phyloP scores from a whole-genome alignment of 2,329 filamentous ascomycete species.

The Stenocarpella maydis region DNA sequence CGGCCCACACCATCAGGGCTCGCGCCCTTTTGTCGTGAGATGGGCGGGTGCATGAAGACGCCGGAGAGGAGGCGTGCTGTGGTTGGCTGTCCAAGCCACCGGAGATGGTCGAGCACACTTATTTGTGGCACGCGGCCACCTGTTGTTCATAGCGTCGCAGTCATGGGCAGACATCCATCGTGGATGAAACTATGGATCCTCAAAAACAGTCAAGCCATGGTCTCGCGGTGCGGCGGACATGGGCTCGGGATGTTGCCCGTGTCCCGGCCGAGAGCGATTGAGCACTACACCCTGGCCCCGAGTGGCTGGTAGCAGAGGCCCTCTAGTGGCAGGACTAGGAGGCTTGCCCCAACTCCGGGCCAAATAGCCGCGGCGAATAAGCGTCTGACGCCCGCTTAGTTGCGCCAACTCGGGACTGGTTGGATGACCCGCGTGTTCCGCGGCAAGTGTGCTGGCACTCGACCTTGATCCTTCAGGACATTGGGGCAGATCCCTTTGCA shows the following conservation, averaged over 20 bases:
- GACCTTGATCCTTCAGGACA: constrained; percentile 13
- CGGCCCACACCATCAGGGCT: neutral
- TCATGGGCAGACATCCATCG: neutral
- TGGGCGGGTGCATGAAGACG: neutral
- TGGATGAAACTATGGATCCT: neutral
- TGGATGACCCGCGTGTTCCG: neutral
- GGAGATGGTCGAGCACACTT: neutral
- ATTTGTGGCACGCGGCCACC: neutral
- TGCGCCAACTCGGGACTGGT: constrained; percentile 15
- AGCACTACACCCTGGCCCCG: neutral
- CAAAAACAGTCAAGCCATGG: neutral
- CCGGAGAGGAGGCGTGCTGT: neutral
- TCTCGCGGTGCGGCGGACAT: too few species aligned
- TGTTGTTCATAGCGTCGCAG: neutral
- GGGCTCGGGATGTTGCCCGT: neutral
- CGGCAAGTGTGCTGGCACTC: neutral
- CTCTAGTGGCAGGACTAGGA: neutral
- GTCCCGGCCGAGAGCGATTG: neutral
- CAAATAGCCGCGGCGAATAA: constrained; percentile 29
- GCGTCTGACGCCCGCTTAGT: constrained; percentile 33
- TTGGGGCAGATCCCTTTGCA: neutral
- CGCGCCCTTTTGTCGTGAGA: constrained; percentile 1
- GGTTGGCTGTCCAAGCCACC: neutral
- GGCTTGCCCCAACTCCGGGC: neutral
- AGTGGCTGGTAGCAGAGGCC: too few species aligned